phyloP scores from a whole-genome alignment of 108 stramenopile species.

The Asterionellopsis glacialis region DNA sequence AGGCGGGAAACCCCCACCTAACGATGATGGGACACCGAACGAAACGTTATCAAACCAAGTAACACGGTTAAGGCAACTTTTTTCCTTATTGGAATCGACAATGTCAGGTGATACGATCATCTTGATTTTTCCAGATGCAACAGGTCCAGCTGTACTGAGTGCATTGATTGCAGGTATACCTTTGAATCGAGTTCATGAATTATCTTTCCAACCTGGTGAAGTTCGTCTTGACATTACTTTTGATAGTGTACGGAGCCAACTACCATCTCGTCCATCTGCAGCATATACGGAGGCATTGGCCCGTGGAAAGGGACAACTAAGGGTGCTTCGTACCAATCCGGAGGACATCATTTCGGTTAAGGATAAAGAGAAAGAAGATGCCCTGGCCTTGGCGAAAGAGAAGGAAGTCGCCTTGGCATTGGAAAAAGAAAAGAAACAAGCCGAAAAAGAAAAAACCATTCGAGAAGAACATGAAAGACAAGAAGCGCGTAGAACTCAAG shows the following conservation, averaged over 20 bases:
- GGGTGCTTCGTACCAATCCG: conserved; percentile 3
- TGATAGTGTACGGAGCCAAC: conserved; percentile 18
- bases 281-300: not conserved
- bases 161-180: conserved; percentile 77
- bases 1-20: conserved; percentile 60
- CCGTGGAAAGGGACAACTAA: conserved; percentile 22
- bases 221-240: conserved; percentile 48
- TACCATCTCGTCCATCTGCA: not conserved
- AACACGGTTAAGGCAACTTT: conserved; percentile 57
- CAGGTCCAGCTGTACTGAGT: conserved; percentile 62
- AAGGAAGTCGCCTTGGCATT: not conserved
- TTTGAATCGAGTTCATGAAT: conserved; percentile 54
- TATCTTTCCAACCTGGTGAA: conserved; percentile 64
- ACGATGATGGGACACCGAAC: conserved; percentile 78
- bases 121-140: conserved; percentile 73
- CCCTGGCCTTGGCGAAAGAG: conserved; percentile 4
- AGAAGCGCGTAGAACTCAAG: too few relatives aligned
- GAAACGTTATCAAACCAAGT: conserved; percentile 70
- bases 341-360: conserved; percentile 15
- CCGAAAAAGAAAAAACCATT: too few relatives aligned
- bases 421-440: not conserved
- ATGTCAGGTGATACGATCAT: conserved; percentile 72
- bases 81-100: conserved; percentile 52
- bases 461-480: too few relatives aligned
- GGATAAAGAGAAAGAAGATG: conserved; percentile 24